Percentiles rank a stretch among this genome's conserved stretches.
phyloP scores from a whole-genome alignment of 495 filamentous ascomycete species.

The Talaromyces adpressus region DNA sequence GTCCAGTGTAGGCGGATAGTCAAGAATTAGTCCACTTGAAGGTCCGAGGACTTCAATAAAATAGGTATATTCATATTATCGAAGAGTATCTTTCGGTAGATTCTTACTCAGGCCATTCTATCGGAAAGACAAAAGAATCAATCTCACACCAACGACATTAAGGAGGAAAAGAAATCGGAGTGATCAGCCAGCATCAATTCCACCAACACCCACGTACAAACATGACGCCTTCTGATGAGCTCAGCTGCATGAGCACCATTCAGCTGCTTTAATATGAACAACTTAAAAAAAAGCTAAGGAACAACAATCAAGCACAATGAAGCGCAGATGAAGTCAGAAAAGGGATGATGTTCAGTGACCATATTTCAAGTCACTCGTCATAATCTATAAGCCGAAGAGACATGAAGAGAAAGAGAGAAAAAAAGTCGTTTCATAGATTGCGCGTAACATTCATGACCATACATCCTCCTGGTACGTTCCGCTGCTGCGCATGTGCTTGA shows the following conservation, averaged over 20 bases:
- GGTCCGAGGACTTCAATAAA: neutral
- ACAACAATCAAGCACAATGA: neutral
- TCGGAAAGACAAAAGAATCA: neutral
- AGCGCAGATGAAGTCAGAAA: neutral
- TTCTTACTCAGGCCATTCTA: neutral
- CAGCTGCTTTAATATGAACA: neutral
- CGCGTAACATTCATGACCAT: conserved; percentile 59
- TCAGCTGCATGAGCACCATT: neutral
- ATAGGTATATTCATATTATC: neutral
- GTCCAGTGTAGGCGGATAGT: neutral
- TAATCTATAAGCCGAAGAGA: conserved; percentile 3
- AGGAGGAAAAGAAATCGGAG: neutral
- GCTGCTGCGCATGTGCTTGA: conserved; percentile 87
- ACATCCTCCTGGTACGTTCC: conserved; percentile 98
- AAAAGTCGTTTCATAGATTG: conserved; percentile 13
- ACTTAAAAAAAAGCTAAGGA: neutral
- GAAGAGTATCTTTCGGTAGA: neutral
- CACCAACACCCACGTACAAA: neutral
- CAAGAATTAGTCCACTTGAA: neutral
- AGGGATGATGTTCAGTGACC: neutral
- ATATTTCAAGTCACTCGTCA: neutral
- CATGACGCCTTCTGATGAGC: neutral
- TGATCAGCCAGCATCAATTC: neutral
- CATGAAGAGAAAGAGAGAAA: conserved; percentile 4
- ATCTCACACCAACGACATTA: neutral